Conservation (phyloP, 257 asterid species). For the Dorcoceras hygrometricum region DNA sequence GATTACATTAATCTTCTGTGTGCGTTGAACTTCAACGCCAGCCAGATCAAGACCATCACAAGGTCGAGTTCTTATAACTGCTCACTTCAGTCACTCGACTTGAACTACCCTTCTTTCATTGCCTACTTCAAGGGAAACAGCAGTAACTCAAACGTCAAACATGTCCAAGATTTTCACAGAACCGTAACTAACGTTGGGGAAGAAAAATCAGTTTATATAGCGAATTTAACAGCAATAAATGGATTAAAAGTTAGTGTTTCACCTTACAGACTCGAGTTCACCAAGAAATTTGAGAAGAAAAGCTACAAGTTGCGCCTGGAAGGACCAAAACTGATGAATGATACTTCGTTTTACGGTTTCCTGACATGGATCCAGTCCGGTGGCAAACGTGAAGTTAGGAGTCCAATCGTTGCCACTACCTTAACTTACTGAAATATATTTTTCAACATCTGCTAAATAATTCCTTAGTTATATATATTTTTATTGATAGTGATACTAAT, state of each 20-base stretch:
- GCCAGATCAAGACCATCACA: conserved; percentile 34
- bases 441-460: conserved; percentile 10
- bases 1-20: conserved; percentile 42
- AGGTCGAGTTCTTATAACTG: conserved; percentile 34
- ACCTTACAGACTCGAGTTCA: conserved; percentile 36
- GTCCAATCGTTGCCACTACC: conserved; percentile 44
- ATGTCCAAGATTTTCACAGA: conserved; percentile 29
- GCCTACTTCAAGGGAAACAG: conserved; percentile 23
- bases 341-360: conserved; percentile 29
- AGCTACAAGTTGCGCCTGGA: conserved; percentile 39
- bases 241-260: conserved; percentile 34
- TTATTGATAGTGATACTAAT: no score
- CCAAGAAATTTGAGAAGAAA: conserved; percentile 35
- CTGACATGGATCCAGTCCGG: conserved; percentile 44
- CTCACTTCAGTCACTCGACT: conserved; percentile 37
- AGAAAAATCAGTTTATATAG: conserved; percentile 26
- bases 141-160: conserved; percentile 13
- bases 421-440: neutral
- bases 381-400: conserved; percentile 37
- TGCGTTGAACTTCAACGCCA: conserved; percentile 35
- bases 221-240: conserved; percentile 25
- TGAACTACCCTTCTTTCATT: conserved; percentile 52
- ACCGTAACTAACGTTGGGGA: conserved; percentile 40
- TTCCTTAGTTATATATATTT: no score
- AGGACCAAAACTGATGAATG: conserved; percentile 20